Evolutionary conservation across 2,329 filamentous ascomycete species (phyloP), one percentile per base, ranked within the genome.

Genomic region (Purpureocillium takamizusanense): DNA sequence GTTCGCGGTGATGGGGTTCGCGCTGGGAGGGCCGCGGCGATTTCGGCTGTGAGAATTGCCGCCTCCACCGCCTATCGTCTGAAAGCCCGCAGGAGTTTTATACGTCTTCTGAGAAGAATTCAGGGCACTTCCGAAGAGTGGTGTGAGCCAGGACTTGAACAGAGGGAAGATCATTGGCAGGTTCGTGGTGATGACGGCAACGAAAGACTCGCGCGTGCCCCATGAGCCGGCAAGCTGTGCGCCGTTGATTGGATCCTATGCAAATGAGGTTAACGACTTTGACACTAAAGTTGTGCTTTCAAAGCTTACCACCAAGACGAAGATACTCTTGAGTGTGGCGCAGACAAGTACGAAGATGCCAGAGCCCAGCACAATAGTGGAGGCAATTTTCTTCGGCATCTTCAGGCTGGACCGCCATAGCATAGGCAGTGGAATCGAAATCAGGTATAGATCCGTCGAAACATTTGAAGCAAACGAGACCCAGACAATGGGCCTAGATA

Each of bases 401-500:
- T 51, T 56, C 44, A 67, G 52, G 7, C 45, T 57, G 4, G 61
- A 58, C 37, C 53, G 51, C 56, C 59, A 67, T 1, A 64, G 55
- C 55, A 77, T 71, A 2, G 74, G 74, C 4, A 76, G 58, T 0
- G 74, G 74, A 29, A 79, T 77, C 21, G 66, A 65, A 40, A 79
- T 69, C 13, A 79, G 60, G 45, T 78, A 79, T 1, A 76, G 37
- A 45, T 80, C 76, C 3, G 75, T 80, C 2, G 58, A 46, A 3
- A 76, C 65, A 44, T 78, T 79, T 42, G 71, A 56, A 4, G 63
- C 56, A 25, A 72, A 66, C 2, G 64, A 70, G n/a, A 70, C 63
- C 52, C 69, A 74, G 29, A 74, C 59, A 35, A 74, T 62, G 35
- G 67, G 64, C 13, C 62, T 62, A 0, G 72, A 70, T 10, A 75